Base-by-base conservation (phyloP, 306 rosid species). In the Arachis hypogaea region DNA sequence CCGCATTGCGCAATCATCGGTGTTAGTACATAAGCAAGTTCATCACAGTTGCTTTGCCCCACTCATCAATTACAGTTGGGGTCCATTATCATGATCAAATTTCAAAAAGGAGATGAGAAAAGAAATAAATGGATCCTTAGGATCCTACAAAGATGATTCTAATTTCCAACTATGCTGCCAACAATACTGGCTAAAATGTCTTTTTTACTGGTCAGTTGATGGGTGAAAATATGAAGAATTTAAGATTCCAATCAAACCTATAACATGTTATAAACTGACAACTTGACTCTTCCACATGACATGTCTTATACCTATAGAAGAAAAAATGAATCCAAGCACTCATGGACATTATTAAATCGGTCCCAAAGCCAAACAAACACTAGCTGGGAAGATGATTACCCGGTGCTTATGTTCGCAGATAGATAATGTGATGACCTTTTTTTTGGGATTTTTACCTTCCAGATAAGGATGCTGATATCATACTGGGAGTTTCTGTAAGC, bases 381-480 rank as follows among this genome's bases (percentile, higher is more conserved):
- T n/a, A 40, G 69, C 12, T 50, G 54, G 47, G 71, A 60, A 11
- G 29, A 51, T 63, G 60, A 59, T 69, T 47, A 54, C 64, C 6
- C 30, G 56, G 38, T 33, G 38, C 38, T 59, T 72, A 11, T 46
- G 33, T 57, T 11, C 30, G 58, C 66, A 64, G 44, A 75, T 49
- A 63, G 49, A 59, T 43, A 54, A 36, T 14, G 47, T 36, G 29
- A 41, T 12, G 22, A 6, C 9, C 33, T 54, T 70, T 76, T 70
- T 70, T 76, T 70, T 78, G 44, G 80, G 63, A 70, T 44, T 83
- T 44, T 83, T 92, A 92, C 99, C 98, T 95, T 95, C 99, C 99
- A 95, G 77, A 95, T 89, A 65, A 92, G 97, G 59, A 95, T 88
- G 55, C 96, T 87, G 83, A 95, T 92, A 70, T 95, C 99, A 9